Evolutionary conservation across 2,329 filamentous ascomycete genomes (phyloP).

Genomic region (Colletotrichum paranaense): DNA sequence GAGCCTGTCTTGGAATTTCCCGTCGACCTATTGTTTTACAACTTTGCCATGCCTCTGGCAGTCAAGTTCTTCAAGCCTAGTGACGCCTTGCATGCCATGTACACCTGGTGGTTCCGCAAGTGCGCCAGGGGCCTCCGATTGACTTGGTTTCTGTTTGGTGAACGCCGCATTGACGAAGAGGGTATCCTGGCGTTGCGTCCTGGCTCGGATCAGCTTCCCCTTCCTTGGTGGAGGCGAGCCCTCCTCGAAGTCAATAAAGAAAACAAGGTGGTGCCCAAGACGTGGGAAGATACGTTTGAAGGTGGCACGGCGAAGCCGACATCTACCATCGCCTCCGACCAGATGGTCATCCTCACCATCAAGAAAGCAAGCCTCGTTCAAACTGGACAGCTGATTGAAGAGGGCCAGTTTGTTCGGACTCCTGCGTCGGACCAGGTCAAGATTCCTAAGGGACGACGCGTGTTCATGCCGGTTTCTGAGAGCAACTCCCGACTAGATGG

Average conservation of each 20-base stretch:
- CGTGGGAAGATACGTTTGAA: slow-evolving; percentile 68
- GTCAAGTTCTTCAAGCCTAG: slow-evolving; percentile 88
- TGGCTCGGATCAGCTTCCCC: slow-evolving; percentile 44
- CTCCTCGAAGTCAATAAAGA: slow-evolving; percentile 59
- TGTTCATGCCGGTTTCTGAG: slow-evolving; percentile 83
- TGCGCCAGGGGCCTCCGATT: slow-evolving; percentile 85
- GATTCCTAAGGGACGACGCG: slow-evolving; percentile 83
- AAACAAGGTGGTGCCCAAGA: slow-evolving; percentile 60
- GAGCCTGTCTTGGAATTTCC: slow-evolving; percentile 95
- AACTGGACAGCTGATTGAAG: slow-evolving; percentile 67
- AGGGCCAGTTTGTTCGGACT: slow-evolving; percentile 89
- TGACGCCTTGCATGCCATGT: slow-evolving; percentile 85
- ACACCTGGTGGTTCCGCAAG: slow-evolving; percentile 94
- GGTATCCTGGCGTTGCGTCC: slow-evolving; percentile 66
- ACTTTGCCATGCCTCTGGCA: slow-evolving; percentile 91
- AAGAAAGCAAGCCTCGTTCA: slow-evolving; percentile 60
- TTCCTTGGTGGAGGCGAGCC: slow-evolving; percentile 53
- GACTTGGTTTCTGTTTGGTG: slow-evolving; percentile 93
- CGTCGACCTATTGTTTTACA: slow-evolving; percentile 94
- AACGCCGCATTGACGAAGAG: slow-evolving; percentile 84
- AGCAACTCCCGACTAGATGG: slow-evolving; percentile 74
- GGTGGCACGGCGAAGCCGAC: slow-evolving; percentile 58
- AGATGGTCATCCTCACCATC: slow-evolving; percentile 49
- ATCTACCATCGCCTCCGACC: slow-evolving; percentile 46
- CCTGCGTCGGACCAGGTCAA: slow-evolving; percentile 95